A percentile compares a stretch with the other conserved stretches of the same genome.
phyloP scores from a whole-genome alignment of 73 alveolate genomes.

The Paramecium sexaurelia region DNA sequence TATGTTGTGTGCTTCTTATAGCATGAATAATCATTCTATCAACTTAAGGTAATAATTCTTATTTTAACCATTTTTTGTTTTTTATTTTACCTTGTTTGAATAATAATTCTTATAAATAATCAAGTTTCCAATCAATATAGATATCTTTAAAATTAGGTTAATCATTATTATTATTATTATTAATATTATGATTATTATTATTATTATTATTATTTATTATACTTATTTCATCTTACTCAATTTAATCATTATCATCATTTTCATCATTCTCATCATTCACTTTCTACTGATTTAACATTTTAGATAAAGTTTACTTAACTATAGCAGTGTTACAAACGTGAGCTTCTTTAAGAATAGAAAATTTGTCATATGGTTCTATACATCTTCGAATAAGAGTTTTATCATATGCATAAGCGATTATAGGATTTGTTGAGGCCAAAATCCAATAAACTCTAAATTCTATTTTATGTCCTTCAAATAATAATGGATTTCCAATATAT shows the following conservation, averaged over 20 bases:
- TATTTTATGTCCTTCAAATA: constrained; percentile 46
- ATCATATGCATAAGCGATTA: constrained; percentile 59
- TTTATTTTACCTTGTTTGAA: constrained; percentile 33
- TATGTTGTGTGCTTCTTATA: constrained; percentile 20
- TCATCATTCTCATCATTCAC: not conserved
- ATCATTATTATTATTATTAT: not conserved
- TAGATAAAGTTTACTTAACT: not conserved
- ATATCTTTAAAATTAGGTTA: not conserved
- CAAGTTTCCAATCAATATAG: constrained; percentile 44
- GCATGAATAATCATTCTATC: constrained; percentile 55
- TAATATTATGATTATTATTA: not conserved
- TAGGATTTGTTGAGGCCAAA: constrained; percentile 51
- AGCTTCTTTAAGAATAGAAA: not conserved
- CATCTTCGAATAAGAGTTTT: constrained; percentile 55
- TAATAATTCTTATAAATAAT: constrained; percentile 7
- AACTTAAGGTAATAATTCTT: constrained; percentile 39
- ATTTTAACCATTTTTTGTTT: constrained; percentile 47
- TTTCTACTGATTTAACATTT: not conserved
- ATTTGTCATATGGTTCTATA: constrained; percentile 26
- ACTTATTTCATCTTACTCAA: not conserved
- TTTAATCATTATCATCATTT: not conserved
- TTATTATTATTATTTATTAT: not conserved
- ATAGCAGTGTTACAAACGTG: constrained; percentile 64
- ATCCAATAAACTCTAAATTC: constrained; percentile 60
- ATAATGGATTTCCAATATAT: constrained; percentile 52